These are phyloP conservation scores for Debaryomyces coudertii DNA, from an alignment of 1,139 yeast species.

Conservation along the genomic window DNA sequence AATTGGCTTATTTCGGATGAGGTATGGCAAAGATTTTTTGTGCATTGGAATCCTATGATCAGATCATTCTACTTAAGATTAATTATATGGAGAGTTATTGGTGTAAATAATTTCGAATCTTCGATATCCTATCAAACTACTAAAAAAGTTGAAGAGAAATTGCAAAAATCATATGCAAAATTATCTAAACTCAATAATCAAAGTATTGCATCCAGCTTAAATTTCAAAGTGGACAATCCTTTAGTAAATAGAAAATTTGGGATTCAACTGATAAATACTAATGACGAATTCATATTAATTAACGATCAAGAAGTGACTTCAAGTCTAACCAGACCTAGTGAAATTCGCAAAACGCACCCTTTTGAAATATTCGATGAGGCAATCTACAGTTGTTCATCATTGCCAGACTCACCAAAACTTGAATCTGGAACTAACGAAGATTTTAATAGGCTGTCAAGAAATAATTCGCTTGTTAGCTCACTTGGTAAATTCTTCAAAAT, in stretches of 20 bases:
- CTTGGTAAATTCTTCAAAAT: constrained; percentile 44
- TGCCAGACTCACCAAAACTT: constrained; percentile 25
- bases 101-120: constrained; percentile 47
- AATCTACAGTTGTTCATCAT: constrained; percentile 58
- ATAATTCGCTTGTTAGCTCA: constrained; percentile 39
- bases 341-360: constrained; percentile 56
- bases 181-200: constrained; percentile 19
- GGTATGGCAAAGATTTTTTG: constrained; percentile 59
- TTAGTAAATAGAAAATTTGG: constrained; percentile 53
- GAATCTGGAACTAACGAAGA: constrained; percentile 16
- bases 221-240: constrained; percentile 52
- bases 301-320: constrained; percentile 19
- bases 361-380: constrained; percentile 80
- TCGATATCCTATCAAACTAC: constrained; percentile 38
- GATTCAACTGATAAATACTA: constrained; percentile 40
- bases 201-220: constrained; percentile 13
- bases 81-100: constrained; percentile 68
- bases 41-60: constrained; percentile 81
- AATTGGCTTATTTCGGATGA: constrained; percentile 55
- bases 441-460: constrained; percentile 19
- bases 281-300: constrained; percentile 30
- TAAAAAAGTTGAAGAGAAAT: constrained; percentile 31
- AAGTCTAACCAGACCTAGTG: constrained; percentile 29
- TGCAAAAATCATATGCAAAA: constrained; percentile 27
- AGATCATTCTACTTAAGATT: constrained; percentile 70